Evolutionary conservation across 257 asterid genomes (phyloP).

Genomic region (Salvia splendens): DNA sequence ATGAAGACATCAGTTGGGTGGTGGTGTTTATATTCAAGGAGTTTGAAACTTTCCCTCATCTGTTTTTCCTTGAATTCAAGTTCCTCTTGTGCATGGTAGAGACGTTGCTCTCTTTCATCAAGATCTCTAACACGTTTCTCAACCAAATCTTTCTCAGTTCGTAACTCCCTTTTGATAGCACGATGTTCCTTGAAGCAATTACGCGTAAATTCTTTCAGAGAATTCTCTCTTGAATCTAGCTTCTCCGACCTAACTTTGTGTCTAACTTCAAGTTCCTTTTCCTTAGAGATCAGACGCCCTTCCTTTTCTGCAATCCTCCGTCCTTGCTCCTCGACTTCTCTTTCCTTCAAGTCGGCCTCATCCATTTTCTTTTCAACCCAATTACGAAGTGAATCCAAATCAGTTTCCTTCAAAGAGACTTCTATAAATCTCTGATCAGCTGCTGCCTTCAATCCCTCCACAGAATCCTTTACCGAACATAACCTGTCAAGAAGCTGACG

Average conservation of each 20-base stretch:
- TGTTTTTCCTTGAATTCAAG: slow-evolving; percentile 32
- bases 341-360: slow-evolving; percentile 31
- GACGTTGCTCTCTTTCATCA: slow-evolving; percentile 32
- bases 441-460: slow-evolving; percentile 15
- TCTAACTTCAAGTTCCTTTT: slow-evolving; percentile 36
- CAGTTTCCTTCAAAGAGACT: slow-evolving; percentile 23
- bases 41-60: slow-evolving; percentile 19
- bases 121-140: slow-evolving; percentile 37
- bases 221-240: slow-evolving; percentile 43
- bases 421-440: slow-evolving; percentile 24
- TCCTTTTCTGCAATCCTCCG: slow-evolving; percentile 19
- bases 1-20: slow-evolving; percentile 18
- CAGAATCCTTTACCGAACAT: slow-evolving; percentile 22
- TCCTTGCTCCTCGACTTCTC: slow-evolving; percentile 21
- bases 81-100: slow-evolving; percentile 35
- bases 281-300: slow-evolving; percentile 7
- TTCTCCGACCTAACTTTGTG: slow-evolving; percentile 27
- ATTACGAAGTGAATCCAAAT: slow-evolving; percentile 17
- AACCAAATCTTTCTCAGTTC: slow-evolving; percentile 35
- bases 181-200: slow-evolving; percentile 38
- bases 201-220: slow-evolving; percentile 31
- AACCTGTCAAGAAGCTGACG: slow-evolving; percentile 33
- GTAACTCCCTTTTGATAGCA: slow-evolving; percentile 35
- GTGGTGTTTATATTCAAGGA: slow-evolving; percentile 29
- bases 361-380: slow-evolving; percentile 43